A percentile compares a stretch with the other conserved stretches of the same genome.
Conservation (phyloP, 208 protist species). For the Leishmania tarentolae region DNA sequence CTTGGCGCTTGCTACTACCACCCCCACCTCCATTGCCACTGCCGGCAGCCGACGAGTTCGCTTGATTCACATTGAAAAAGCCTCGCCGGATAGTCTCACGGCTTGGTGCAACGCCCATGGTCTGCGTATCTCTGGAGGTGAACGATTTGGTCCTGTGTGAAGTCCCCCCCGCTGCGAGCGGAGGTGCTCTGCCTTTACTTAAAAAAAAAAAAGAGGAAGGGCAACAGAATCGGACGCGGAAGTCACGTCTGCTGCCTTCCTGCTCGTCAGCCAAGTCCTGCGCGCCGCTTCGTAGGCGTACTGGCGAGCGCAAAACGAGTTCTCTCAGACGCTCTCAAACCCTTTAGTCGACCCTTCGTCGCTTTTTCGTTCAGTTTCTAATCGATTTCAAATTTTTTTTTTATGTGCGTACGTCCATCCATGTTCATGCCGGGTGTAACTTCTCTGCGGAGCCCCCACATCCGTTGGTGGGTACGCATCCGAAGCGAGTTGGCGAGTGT, state of each 20-base stretch:
- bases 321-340: not conserved
- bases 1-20: conserved; percentile 39
- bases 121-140: not conserved
- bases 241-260: not conserved
- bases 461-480: not conserved
- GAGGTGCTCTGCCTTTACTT: not conserved
- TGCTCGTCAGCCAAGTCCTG: not conserved
- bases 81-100: conserved; percentile 67
- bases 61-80: conserved; percentile 48
- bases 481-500: not conserved
- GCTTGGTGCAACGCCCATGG: conserved; percentile 79
- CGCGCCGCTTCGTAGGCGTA: not conserved
- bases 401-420: not conserved
- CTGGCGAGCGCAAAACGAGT: not conserved
- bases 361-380: too few species aligned
- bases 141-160: not conserved
- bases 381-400: too few species aligned
- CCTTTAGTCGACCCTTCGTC: too few species aligned
- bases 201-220: not conserved
- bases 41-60: conserved; percentile 7
- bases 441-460: not conserved
- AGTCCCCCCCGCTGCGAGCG: not conserved
- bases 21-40: conserved; percentile 3
- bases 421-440: not conserved
- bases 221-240: not conserved